A percentile compares a stretch with the other conserved stretches of the same genome.
Evolutionary conservation across 1,284 basidiomycete genomes (phyloP).

Genomic region (Inonotus obliquus): DNA sequence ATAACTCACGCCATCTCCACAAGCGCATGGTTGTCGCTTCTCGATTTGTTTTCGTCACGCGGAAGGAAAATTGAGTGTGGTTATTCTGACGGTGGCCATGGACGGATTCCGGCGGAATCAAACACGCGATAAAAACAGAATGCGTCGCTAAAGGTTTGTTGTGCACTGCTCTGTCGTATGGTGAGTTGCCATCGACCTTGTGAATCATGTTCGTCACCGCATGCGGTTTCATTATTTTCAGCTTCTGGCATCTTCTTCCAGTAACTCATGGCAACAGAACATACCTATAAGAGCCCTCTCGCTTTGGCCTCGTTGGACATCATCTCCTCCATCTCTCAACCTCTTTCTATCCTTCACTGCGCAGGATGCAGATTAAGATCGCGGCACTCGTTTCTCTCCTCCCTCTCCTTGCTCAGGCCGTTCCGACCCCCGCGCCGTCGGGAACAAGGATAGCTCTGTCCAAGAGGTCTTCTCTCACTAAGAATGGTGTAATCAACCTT

Average conservation of each 20-base stretch:
- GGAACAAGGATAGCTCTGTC: constrained; percentile 20
- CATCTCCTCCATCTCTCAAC: not conserved
- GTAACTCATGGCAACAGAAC: not conserved
- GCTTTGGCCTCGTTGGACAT: not conserved
- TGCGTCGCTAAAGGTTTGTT: not conserved
- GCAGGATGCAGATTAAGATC: constrained; percentile 12
- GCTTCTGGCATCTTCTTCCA: not conserved
- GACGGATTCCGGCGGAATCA: not conserved
- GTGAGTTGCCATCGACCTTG: not conserved
- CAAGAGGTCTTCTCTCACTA: constrained; percentile 5
- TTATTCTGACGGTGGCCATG: not conserved
- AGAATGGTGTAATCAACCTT: constrained; percentile 15
- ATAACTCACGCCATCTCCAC: not conserved
- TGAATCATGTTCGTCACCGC: not conserved
- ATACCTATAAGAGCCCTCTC: not conserved
- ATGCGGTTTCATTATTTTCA: not conserved
- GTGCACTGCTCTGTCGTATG: not conserved
- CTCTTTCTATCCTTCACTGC: not conserved
- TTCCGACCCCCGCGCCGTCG: not conserved
- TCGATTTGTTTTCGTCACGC: not conserved
- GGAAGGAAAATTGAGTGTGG: not conserved
- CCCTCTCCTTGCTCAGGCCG: constrained; percentile 14
- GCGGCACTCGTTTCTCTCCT: constrained; percentile 15
- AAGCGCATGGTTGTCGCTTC: not conserved
- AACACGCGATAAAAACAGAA: not conserved